Conservation (phyloP, 768 basidiomycete species). For the Hypholoma fasciculare region DNA sequence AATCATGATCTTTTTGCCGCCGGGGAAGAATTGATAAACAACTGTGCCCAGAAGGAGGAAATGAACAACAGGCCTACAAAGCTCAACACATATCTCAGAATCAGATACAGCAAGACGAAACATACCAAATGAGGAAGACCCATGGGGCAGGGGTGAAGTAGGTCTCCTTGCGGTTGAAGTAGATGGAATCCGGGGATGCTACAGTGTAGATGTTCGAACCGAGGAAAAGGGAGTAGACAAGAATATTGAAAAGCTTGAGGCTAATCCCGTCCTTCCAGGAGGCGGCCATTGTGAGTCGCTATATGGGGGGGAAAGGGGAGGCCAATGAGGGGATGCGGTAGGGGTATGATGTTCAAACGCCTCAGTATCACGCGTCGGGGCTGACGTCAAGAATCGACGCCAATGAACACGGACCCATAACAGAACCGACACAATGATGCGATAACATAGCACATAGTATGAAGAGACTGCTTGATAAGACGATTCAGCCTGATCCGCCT, state of each 20-base stretch:
- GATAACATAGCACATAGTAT: too few relatives aligned
- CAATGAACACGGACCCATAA: too few relatives aligned
- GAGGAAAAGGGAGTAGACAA: conserved; percentile 83
- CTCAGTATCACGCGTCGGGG: neutral
- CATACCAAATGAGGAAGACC: conserved; percentile 88
- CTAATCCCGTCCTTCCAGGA: conserved; percentile 77
- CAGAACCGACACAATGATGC: too few relatives aligned
- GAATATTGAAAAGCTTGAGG: conserved; percentile 83
- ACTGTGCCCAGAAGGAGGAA: conserved; percentile 87
- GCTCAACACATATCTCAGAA: conserved; percentile 7
- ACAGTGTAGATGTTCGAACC: conserved; percentile 89
- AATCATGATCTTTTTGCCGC: conserved; percentile 76
- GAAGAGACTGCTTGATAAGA: too few relatives aligned
- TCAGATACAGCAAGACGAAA: neutral
- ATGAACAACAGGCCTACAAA: conserved; percentile 79
- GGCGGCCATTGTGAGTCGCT: conserved; percentile 48
- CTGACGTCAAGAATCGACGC: conserved; percentile 15
- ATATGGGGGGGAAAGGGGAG: neutral
- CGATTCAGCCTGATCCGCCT: too few relatives aligned
- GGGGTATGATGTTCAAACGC: conserved; percentile 14
- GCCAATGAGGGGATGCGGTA: conserved; percentile 2
- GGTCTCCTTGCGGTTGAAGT: conserved; percentile 78
- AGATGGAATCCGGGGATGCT: conserved; percentile 70
- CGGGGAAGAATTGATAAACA: conserved; percentile 84
- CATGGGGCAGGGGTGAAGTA: conserved; percentile 95